phyloP scores from a whole-genome alignment of 257 asterid genomes.

The Solanum gracilifrons region DNA sequence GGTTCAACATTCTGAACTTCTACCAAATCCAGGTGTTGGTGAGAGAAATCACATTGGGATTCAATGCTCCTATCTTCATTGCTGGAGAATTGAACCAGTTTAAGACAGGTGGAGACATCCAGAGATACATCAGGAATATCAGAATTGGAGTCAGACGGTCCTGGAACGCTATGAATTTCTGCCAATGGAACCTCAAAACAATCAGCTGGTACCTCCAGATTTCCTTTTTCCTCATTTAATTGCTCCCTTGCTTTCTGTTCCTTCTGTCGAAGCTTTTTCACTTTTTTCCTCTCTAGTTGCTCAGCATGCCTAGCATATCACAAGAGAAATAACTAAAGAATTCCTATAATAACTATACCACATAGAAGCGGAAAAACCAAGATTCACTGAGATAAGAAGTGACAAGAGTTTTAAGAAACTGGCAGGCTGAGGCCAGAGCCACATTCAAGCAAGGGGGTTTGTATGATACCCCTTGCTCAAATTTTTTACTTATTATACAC shows the following conservation, averaged over 20 bases:
- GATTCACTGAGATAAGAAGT: background rate
- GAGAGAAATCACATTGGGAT: slow-evolving; percentile 17
- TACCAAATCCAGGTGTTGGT: slow-evolving; percentile 17
- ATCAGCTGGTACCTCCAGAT: slow-evolving; percentile 19
- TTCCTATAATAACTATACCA: background rate
- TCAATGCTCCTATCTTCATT: slow-evolving; percentile 30
- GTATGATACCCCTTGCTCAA: background rate
- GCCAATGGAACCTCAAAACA: slow-evolving; percentile 27
- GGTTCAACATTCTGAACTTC: slow-evolving; percentile 27
- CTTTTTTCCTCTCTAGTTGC: slow-evolving; percentile 59
- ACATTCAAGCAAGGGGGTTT: background rate
- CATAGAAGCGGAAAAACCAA: background rate
- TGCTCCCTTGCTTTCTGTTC: slow-evolving; percentile 63
- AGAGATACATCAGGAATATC: slow-evolving; percentile 7
- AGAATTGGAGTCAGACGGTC: slow-evolving; percentile 13
- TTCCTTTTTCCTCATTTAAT: slow-evolving; percentile 16
- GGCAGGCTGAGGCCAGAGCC: background rate
- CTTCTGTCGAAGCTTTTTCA: slow-evolving; percentile 73
- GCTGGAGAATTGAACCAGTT: slow-evolving; percentile 24
- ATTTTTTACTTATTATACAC: background rate
- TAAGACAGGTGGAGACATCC: slow-evolving; percentile 14
- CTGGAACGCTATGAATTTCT: slow-evolving; percentile 31
- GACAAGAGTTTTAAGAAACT: background rate
- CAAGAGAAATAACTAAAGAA: background rate
- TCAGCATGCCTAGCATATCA: slow-evolving; percentile 44